Evolutionary conservation across 768 basidiomycete genomes (phyloP).

Genomic region (Hygrocybe punicea): DNA sequence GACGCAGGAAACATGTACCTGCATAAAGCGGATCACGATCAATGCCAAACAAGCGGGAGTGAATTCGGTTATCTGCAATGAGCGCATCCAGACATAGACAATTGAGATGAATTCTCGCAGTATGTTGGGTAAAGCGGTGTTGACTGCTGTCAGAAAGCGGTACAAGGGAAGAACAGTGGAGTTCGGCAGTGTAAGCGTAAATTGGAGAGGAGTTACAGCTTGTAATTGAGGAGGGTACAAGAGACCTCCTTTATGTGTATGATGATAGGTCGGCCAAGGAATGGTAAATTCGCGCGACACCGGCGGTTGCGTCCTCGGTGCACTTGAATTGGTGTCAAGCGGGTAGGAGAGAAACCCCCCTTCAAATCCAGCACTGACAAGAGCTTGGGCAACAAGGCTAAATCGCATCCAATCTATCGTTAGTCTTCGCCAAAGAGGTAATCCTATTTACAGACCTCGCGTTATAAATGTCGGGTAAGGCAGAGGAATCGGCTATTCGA

Average conservation of each 20-base stretch:
- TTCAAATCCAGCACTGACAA: neutral
- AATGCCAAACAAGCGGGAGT: constrained; percentile 11
- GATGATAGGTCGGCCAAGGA: neutral
- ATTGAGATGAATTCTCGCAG: constrained; percentile 6
- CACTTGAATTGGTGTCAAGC: neutral
- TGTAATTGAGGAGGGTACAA: neutral
- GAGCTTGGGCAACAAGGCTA: constrained; percentile 10
- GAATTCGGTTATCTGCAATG: constrained; percentile 1
- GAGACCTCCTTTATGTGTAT: neutral
- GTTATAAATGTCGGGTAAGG: neutral
- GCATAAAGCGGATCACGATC: constrained; percentile 13
- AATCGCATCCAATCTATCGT: neutral
- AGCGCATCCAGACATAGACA: constrained; percentile 6
- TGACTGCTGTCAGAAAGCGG: constrained; percentile 1
- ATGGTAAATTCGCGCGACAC: neutral
- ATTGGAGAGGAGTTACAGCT: neutral
- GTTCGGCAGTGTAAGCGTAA: constrained; percentile 16
- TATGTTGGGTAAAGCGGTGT: neutral
- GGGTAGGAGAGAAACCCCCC: constrained; percentile 1
- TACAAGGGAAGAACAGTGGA: constrained; percentile 9
- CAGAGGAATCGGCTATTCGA: neutral
- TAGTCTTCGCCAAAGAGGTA: neutral
- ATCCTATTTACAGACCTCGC: neutral
- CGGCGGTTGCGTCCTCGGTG: neutral
- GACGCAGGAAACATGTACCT: constrained; percentile 2